A percentile compares a stretch with the other conserved stretches of the same genome.
phyloP scores from a whole-genome alignment of 768 basidiomycete genomes.

The Leccinum imitatum region DNA sequence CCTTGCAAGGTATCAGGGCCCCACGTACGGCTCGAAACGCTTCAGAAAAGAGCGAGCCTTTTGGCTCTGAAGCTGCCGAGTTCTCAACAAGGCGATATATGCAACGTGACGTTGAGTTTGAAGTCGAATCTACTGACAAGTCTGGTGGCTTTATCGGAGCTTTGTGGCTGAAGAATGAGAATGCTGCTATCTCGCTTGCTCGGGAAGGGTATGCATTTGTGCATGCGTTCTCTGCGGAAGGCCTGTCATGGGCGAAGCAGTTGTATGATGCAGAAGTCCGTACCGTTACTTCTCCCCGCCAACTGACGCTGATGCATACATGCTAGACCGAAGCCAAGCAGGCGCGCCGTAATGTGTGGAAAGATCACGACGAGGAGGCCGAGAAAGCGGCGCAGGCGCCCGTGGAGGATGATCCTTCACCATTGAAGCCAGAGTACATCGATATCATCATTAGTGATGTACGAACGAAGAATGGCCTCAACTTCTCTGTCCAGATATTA shows the following conservation, averaged over 20 bases:
- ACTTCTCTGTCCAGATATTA: slow-evolving; percentile 90
- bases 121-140: slow-evolving; percentile 88
- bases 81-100: slow-evolving; percentile 80
- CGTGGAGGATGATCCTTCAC: slow-evolving; percentile 45
- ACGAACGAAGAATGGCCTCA: slow-evolving; percentile 67
- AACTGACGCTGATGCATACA: slow-evolving; percentile 5
- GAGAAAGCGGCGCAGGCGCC: slow-evolving; percentile 51
- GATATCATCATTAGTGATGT: slow-evolving; percentile 93
- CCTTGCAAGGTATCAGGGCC: slow-evolving; percentile 75
- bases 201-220: slow-evolving; percentile 87
- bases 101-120: slow-evolving; percentile 95
- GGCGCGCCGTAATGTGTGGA: slow-evolving; percentile 83
- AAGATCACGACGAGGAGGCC: slow-evolving; percentile 74
- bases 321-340: slow-evolving; percentile 79
- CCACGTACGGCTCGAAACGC: slow-evolving; percentile 80
- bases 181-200: slow-evolving; percentile 80
- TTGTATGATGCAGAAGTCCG: slow-evolving; percentile 81
- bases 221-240: slow-evolving; percentile 85
- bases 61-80: slow-evolving; percentile 76
- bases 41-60: slow-evolving; percentile 88
- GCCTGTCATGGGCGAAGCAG: slow-evolving; percentile 74
- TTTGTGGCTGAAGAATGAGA: slow-evolving; percentile 81
- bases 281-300: slow-evolving; percentile 5
- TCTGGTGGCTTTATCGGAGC: slow-evolving; percentile 94
- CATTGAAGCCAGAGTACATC: slow-evolving; percentile 81